Conservation (phyloP, 345 rosid species). For the Populus davidiana region DNA sequence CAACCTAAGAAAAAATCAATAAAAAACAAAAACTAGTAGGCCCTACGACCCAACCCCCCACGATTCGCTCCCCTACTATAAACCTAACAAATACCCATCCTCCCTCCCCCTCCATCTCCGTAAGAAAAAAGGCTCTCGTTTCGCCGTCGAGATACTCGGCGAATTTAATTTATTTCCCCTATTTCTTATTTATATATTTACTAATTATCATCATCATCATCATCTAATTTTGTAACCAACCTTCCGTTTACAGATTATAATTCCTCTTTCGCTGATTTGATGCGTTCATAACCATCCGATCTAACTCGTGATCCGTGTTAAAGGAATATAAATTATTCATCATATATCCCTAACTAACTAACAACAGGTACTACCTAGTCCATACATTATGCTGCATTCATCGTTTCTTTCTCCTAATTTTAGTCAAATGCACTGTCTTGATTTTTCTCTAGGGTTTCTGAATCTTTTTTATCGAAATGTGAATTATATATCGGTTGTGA, state of each 20-base stretch:
- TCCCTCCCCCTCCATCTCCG: slow-evolving; percentile 1
- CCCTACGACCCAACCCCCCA: slow-evolving; percentile 10
- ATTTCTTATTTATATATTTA: slow-evolving; percentile 1
- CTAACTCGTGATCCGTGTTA: slow-evolving; percentile 36
- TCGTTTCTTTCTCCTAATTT: neutral
- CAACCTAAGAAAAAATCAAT: neutral
- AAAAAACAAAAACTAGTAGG: neutral
- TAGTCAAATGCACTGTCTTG: neutral
- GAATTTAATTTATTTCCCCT: slow-evolving; percentile 19
- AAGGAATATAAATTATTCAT: neutral
- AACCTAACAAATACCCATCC: neutral
- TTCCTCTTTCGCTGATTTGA: neutral
- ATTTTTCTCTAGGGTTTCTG: neutral
- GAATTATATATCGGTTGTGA: neutral
- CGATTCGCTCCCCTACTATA: slow-evolving; percentile 1
- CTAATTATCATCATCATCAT: too few relatives aligned
- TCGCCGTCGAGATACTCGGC: slow-evolving; percentile 41
- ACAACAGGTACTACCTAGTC: slow-evolving; percentile 5
- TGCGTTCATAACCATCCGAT: slow-evolving; percentile 48
- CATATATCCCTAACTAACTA: neutral
- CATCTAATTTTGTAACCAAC: neutral
- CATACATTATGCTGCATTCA: neutral
- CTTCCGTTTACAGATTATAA: neutral
- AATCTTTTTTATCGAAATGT: slow-evolving; percentile 12
- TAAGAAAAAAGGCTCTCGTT: slow-evolving; percentile 1